Evolutionary conservation across 2,329 filamentous ascomycete genomes (phyloP).

Genomic region (Fonsecaea pugnacius): DNA sequence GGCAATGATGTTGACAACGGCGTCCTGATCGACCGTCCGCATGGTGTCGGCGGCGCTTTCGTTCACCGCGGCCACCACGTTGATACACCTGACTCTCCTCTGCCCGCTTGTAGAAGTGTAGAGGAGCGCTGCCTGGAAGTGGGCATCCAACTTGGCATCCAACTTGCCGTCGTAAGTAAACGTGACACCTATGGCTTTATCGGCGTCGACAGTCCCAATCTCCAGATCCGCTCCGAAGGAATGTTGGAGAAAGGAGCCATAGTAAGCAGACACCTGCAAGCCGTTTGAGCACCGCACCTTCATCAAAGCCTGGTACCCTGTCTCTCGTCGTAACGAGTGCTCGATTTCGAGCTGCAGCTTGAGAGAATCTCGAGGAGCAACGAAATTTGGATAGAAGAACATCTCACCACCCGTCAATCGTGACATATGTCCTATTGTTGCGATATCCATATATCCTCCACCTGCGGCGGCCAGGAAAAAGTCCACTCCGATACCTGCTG

Average conservation of each 20-base stretch:
- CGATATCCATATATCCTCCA: conserved; percentile 89
- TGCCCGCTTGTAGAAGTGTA: conserved; percentile 92
- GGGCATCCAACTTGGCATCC: conserved; percentile 93
- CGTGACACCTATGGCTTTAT: conserved; percentile 88
- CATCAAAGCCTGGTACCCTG: conserved; percentile 94
- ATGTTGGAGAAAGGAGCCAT: conserved; percentile 95
- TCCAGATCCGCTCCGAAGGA: conserved; percentile 94
- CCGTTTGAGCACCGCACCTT: conserved; percentile 98
- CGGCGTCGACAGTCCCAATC: conserved; percentile 86
- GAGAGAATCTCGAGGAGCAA: conserved; percentile 79
- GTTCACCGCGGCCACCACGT: conserved; percentile 89
- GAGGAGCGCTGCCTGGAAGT: conserved; percentile 93
- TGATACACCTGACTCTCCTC: conserved; percentile 87
- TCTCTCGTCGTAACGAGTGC: conserved; percentile 84
- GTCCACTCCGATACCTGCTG: conserved; percentile 83
- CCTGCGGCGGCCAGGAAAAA: conserved; percentile 93
- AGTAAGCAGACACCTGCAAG: conserved; percentile 88
- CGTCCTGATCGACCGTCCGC: conserved; percentile 95
- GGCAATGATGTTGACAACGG: conserved; percentile 82
- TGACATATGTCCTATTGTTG: conserved; percentile 85
- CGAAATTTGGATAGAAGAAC: conserved; percentile 97
- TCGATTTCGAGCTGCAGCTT: conserved; percentile 84
- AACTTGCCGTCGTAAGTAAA: conserved; percentile 97
- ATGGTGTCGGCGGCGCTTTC: conserved; percentile 81
- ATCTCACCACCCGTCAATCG: conserved; percentile 91